phyloP scores from a whole-genome alignment of 306 rosid genomes.

The Neltuma alba region DNA sequence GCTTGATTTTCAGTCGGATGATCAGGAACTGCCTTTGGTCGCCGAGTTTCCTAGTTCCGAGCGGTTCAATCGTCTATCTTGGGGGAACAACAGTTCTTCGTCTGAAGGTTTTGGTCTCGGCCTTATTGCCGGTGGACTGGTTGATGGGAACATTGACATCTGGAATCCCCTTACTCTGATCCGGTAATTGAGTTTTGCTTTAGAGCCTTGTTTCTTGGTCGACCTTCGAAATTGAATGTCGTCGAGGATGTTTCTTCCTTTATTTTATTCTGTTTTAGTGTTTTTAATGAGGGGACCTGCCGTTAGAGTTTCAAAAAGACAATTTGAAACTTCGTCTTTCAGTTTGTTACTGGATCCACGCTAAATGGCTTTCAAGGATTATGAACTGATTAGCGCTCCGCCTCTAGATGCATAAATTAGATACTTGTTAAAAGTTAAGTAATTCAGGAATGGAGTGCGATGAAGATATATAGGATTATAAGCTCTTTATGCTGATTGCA shows the following conservation, averaged over 20 bases:
- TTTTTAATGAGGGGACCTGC: not conserved
- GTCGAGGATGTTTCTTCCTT: not conserved
- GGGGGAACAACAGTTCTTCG: conserved; percentile 67
- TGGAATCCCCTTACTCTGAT: conserved; percentile 92
- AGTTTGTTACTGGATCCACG: not conserved
- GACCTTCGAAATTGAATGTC: conserved; percentile 22
- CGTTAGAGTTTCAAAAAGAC: not conserved
- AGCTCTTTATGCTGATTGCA: conserved; percentile 28
- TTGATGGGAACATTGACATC: conserved; percentile 88
- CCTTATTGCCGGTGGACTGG: conserved; percentile 87
- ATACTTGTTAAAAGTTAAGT: not conserved
- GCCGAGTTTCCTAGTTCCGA: conserved; percentile 88
- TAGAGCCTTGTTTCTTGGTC: conserved; percentile 20
- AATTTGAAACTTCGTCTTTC: conserved; percentile 8
- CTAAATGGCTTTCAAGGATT: conserved; percentile 17
- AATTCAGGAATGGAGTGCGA: conserved; percentile 3
- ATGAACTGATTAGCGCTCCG: not conserved
- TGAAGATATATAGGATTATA: not conserved
- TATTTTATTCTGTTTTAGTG: not conserved
- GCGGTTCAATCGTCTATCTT: conserved; percentile 83
- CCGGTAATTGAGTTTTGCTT: conserved; percentile 60
- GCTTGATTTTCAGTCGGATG: conserved; percentile 96
- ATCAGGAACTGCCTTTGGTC: conserved; percentile 74
- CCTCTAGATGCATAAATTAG: conserved; percentile 6
- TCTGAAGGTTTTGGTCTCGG: conserved; percentile 73